Evolutionary conservation across 768 basidiomycete species (phyloP).

Genomic region (Phanerodontia chrysosporium): DNA sequence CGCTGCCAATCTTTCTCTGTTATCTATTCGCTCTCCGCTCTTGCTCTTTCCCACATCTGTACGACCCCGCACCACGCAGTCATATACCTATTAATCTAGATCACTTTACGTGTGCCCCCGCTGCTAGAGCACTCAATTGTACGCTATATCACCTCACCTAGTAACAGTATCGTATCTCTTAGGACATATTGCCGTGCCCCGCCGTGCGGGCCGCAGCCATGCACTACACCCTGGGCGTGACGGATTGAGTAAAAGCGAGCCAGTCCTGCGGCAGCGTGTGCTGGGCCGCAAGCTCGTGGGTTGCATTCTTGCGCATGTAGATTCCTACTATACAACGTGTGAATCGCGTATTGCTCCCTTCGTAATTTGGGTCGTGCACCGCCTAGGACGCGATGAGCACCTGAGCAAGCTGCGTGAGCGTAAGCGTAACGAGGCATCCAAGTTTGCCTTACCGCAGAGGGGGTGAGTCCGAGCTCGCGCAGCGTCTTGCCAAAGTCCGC

Average conservation of each 20-base stretch:
- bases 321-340: neutral
- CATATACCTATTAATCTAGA: neutral
- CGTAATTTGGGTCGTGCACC: neutral
- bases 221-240: neutral
- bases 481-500: constrained; percentile 78
- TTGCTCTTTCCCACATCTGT: neutral
- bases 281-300: no score
- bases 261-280: no score
- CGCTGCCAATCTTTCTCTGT: neutral
- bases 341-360: no score
- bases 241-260: neutral
- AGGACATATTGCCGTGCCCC: neutral
- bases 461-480: constrained; percentile 82
- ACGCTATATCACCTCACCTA: neutral
- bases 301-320: no score
- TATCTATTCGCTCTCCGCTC: constrained; percentile 1
- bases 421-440: neutral
- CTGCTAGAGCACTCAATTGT: neutral
- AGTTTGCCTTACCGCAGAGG: constrained; percentile 62
- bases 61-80: neutral
- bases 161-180: neutral
- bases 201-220: no score
- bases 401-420: constrained; percentile 11
- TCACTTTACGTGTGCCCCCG: neutral
- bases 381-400: constrained; percentile 21